A percentile compares a stretch with the other conserved stretches of the same genome.
These are phyloP conservation scores for Lactifluus echinatus DNA, from an alignment of 768 basidiomycete genomes.

Conservation along the genomic window DNA sequence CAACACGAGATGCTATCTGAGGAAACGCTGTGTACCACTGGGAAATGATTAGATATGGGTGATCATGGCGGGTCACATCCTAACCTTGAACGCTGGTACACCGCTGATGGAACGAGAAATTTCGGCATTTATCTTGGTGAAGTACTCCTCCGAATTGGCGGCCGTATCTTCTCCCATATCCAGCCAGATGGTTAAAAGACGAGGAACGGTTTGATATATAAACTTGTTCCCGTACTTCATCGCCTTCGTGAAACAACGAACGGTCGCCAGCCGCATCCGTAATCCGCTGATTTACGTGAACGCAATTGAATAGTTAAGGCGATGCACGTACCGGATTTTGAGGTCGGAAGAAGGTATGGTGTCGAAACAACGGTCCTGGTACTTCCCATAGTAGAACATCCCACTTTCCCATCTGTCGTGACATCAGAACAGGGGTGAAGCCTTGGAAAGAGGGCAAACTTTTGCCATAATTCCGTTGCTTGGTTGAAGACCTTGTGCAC, in stretches of 20 bases:
- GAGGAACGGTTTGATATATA: constrained; percentile 91
- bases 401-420: constrained; percentile 69
- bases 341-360: constrained; percentile 39
- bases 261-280: constrained; percentile 56
- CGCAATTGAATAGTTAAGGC: not conserved
- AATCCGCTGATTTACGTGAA: constrained; percentile 37
- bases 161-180: constrained; percentile 65
- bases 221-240: constrained; percentile 85
- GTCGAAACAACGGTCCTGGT: constrained; percentile 73
- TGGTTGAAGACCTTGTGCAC: constrained; percentile 52
- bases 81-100: constrained; percentile 74
- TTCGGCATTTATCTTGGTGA: constrained; percentile 46
- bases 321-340: constrained; percentile 32
- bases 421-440: not conserved
- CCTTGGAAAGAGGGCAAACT: constrained; percentile 31
- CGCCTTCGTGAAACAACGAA: constrained; percentile 60
- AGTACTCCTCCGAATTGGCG: constrained; percentile 30
- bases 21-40: constrained; percentile 97
- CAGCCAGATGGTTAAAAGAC: constrained; percentile 90
- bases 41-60: constrained; percentile 4
- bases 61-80: constrained; percentile 10
- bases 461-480: constrained; percentile 41
- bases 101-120: constrained; percentile 48
- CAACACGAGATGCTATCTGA: constrained; percentile 92
- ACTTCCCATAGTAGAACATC: constrained; percentile 79